These are phyloP conservation scores for Globisporangium solare DNA, from an alignment of 352 stramenopile genomes.

Conservation along the genomic window DNA sequence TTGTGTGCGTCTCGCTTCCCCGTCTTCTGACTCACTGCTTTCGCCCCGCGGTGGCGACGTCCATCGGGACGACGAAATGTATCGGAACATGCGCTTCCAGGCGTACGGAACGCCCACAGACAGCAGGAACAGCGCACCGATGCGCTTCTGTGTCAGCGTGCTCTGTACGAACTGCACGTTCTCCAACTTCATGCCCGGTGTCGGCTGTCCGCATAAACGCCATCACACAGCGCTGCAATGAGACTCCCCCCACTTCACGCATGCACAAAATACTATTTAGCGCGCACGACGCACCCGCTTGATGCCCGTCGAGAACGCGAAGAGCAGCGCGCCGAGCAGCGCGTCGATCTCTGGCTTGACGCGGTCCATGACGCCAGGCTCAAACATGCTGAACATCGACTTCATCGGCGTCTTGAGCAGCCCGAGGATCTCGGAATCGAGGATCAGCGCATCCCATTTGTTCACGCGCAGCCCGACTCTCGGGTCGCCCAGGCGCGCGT, in stretches of 20 bases:
- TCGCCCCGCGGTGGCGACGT: conserved; percentile 1
- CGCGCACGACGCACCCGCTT: conserved; percentile 36
- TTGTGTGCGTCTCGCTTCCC: conserved; percentile 22
- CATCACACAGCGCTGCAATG: conserved; percentile 1
- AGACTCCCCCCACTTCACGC: background rate
- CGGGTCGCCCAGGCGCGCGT: conserved; percentile 36
- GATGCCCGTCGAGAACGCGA: conserved; percentile 59
- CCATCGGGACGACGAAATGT: conserved; percentile 55
- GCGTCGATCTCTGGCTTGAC: conserved; percentile 77
- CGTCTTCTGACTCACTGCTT: background rate
- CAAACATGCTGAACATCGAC: conserved; percentile 78
- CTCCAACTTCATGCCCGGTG: conserved; percentile 81
- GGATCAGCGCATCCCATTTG: conserved; percentile 78
- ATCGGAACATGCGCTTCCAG: conserved; percentile 70
- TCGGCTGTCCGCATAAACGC: conserved; percentile 35
- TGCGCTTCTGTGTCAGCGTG: conserved; percentile 41
- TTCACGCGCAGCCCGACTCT: conserved; percentile 62
- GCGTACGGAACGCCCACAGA: conserved; percentile 67
- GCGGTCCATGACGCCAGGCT: conserved; percentile 52
- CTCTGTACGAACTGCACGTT: conserved; percentile 60
- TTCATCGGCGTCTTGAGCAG: conserved; percentile 73
- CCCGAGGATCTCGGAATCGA: conserved; percentile 74
- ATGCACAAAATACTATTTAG: background rate
- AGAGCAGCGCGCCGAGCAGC: conserved; percentile 45
- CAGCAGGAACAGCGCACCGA: conserved; percentile 58